Evolutionary conservation across 148 eudicot genomes (phyloP).

Genomic region (Oxyria digyna): DNA sequence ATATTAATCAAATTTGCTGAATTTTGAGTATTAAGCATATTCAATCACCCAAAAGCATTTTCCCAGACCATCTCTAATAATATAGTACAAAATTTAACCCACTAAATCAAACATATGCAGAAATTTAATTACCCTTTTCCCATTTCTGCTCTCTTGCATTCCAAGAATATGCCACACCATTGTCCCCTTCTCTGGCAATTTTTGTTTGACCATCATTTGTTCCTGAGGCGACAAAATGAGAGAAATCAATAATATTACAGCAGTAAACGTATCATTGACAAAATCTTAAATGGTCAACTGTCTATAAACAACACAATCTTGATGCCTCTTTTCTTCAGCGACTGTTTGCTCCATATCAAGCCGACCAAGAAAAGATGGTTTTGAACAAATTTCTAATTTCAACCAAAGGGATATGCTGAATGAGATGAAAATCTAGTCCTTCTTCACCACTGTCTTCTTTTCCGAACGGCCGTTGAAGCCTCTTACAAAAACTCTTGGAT

Average conservation of each 20-base stretch:
- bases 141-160: constrained; percentile 72
- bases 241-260: background rate
- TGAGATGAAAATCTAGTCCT: background rate
- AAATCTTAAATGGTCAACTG: background rate
- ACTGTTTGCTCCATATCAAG: no score
- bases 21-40: no score
- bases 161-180: constrained; percentile 97
- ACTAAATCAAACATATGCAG: constrained; percentile 3
- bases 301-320: background rate
- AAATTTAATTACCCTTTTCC: constrained; percentile 59
- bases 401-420: background rate
- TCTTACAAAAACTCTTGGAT: background rate
- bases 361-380: no score
- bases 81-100: background rate
- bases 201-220: constrained; percentile 88
- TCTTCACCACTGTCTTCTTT: background rate
- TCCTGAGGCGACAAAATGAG: constrained; percentile 30
- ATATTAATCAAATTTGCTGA: no score
- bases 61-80: background rate
- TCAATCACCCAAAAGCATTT: background rate
- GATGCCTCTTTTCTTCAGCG: background rate
- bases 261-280: background rate
- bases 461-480: background rate
- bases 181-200: constrained; percentile 92
- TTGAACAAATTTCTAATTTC: background rate